Base-by-base conservation (phyloP, 768 basidiomycete species). In the Coprinellus aureogranulatus region DNA sequence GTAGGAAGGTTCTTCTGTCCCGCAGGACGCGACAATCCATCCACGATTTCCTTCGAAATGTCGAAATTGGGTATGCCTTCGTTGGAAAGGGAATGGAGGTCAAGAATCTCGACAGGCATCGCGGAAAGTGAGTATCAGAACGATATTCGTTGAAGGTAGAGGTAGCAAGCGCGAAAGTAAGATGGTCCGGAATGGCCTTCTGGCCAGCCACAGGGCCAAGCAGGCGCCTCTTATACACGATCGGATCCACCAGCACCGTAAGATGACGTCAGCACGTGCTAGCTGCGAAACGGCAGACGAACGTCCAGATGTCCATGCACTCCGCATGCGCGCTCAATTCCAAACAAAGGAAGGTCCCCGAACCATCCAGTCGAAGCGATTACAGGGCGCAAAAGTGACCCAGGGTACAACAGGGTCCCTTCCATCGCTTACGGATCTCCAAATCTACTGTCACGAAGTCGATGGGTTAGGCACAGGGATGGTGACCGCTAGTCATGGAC, bases 1-100 rank as follows among this genome's bases (percentile, higher is more conserved):
- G 92, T 94, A 6, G 94, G 93, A 22, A 97, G 70, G 26, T 78
- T 75, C 69, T 86, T 88, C 61, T 81, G 69, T 48, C 83, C 82
- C 1, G 64, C 59, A 2, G 86, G 81, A 23, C 75, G 80, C 52
- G 70, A 70, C 8, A 92, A 80, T 18, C 89, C 88, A 25, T 70
- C 70, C 41, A 81, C 53, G 48, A 92, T 77, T 45, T 84, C 69
- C 44, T 76, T 66, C 20, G 72, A 64, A 48, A 85, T 69, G 65
- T 79, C 77, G 40, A 63, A 54, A n/a, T 67, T 58, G 27, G 67
- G 60, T 41, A 70, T 60, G 20, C 67, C 70, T 59, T 69, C 67
- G 25, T 69, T 64, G 9, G 70, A 72, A 28, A 72, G 66, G 46
- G 67, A 62, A 56, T 77, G 84, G 45, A 85, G 70, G 58, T 84